Evolutionary conservation across 139 green algal species (phyloP).

Genomic region (Micractinium conductrix): DNA sequence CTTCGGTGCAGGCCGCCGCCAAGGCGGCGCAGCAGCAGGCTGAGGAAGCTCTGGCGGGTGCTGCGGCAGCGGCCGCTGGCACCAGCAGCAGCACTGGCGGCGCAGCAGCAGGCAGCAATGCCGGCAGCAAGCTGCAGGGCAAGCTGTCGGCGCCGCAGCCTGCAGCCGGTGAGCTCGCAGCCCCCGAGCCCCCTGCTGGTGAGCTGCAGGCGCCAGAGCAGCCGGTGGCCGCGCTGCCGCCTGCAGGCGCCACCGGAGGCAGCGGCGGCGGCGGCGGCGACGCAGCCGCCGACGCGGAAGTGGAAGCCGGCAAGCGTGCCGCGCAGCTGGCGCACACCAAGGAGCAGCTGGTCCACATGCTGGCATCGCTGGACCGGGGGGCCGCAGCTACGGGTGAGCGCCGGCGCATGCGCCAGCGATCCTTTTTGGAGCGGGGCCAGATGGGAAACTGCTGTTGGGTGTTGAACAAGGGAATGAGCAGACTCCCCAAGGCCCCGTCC

Average conservation of each 20-base stretch:
- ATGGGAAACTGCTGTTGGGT: no score
- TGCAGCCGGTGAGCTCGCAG: background rate
- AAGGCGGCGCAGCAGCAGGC: background rate
- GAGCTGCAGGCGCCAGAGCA: background rate
- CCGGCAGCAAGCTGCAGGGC: background rate
- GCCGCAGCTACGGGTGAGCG: conserved; percentile 58
- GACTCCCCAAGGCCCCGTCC: no score
- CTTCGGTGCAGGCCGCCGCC: background rate
- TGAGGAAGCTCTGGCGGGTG: background rate
- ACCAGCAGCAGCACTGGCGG: background rate
- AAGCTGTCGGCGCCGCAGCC: background rate
- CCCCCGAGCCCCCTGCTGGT: background rate
- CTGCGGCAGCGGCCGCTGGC: background rate
- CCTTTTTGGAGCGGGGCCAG: no score
- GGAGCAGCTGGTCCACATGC: conserved; percentile 46
- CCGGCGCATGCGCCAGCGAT: no score
- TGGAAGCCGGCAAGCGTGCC: background rate
- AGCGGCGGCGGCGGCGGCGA: conserved; percentile 10
- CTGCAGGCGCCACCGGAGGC: background rate
- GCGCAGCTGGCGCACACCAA: conserved; percentile 38
- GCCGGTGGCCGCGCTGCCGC: background rate
- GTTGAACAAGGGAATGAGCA: no score
- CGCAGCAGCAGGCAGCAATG: background rate
- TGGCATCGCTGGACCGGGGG: conserved; percentile 62
- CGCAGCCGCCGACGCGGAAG: background rate